Evolutionary conservation across 2,329 filamentous ascomycete species (phyloP).

Genomic region (Cladosporium sp.): DNA sequence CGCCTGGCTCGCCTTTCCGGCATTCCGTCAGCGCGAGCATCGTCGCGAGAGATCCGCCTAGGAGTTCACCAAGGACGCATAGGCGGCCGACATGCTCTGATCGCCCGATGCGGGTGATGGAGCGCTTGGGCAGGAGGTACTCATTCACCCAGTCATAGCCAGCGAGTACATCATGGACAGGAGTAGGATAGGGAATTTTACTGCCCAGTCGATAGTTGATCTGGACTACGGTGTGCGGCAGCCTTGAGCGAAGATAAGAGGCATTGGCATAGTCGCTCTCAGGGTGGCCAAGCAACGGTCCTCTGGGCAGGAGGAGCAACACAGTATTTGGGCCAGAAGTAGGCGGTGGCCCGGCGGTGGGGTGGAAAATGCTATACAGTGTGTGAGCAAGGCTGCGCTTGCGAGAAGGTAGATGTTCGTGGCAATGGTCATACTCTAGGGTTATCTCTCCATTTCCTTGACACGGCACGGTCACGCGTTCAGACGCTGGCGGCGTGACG

Average conservation of each 20-base stretch:
- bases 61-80: conserved; percentile 44
- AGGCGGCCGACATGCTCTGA: conserved; percentile 30
- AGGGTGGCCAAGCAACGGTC: conserved; percentile 31
- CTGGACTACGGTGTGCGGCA: conserved; percentile 38
- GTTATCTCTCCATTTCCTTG: conserved; percentile 40
- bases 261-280: conserved; percentile 30
- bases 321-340: conserved; percentile 22
- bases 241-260: conserved; percentile 32
- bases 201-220: conserved; percentile 42
- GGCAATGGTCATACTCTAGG: conserved; percentile 33
- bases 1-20: conserved; percentile 34
- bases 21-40: conserved; percentile 49
- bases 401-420: background rate
- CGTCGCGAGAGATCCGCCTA: conserved; percentile 45
- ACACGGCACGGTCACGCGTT: conserved; percentile 32
- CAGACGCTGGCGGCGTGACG: conserved; percentile 8
- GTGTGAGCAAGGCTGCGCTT: conserved; percentile 3
- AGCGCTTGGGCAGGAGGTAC: conserved; percentile 31
- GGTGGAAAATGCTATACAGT: conserved; percentile 18
- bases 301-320: conserved; percentile 40
- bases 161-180: conserved; percentile 43
- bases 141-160: conserved; percentile 45
- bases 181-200: conserved; percentile 38
- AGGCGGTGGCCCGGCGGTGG: conserved; percentile 22
- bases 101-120: conserved; percentile 24